Conservation (phyloP, 2,329 filamentous ascomycete genomes). For the Aureobasidium sp. region DNA sequence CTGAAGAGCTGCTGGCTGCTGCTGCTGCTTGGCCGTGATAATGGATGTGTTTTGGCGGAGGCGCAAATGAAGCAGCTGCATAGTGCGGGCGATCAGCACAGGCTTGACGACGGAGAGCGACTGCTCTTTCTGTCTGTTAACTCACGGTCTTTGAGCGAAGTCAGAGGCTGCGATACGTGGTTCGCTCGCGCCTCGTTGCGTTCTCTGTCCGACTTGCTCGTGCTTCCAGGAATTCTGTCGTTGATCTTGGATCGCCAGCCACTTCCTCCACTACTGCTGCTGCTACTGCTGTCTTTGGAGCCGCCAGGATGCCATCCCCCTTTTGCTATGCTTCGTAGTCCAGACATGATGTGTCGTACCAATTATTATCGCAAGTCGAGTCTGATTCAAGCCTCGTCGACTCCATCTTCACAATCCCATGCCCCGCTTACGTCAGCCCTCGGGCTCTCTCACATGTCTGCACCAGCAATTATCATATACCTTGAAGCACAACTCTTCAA, state of each 20-base stretch:
- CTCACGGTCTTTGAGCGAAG: slow-evolving; percentile 61
- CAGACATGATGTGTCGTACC: neutral
- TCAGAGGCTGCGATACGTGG: slow-evolving; percentile 57
- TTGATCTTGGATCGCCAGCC: slow-evolving; percentile 27
- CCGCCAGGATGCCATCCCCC: slow-evolving; percentile 43
- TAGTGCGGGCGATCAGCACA: neutral
- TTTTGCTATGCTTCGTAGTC: slow-evolving; percentile 32
- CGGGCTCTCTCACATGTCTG: neutral
- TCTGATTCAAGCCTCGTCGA: neutral
- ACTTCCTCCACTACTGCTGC: slow-evolving; percentile 22
- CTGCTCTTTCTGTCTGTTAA: neutral
- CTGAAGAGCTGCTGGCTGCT: slow-evolving; percentile 11
- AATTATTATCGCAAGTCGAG: neutral
- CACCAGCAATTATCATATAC: neutral
- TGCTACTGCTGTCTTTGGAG: slow-evolving; percentile 30
- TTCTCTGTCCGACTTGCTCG: slow-evolving; percentile 45
- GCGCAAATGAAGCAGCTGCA: slow-evolving; percentile 60
- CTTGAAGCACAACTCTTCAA: neutral
- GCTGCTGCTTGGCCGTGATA: slow-evolving; percentile 42
- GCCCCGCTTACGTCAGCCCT: slow-evolving; percentile 10
- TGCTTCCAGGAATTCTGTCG: slow-evolving; percentile 41
- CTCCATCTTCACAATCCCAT: neutral
- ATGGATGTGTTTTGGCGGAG: slow-evolving; percentile 64
- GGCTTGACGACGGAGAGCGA: too few species aligned
- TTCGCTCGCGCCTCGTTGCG: slow-evolving; percentile 36